Conservation (phyloP, 1,284 basidiomycete genomes). For the Puccinia triticina region DNA sequence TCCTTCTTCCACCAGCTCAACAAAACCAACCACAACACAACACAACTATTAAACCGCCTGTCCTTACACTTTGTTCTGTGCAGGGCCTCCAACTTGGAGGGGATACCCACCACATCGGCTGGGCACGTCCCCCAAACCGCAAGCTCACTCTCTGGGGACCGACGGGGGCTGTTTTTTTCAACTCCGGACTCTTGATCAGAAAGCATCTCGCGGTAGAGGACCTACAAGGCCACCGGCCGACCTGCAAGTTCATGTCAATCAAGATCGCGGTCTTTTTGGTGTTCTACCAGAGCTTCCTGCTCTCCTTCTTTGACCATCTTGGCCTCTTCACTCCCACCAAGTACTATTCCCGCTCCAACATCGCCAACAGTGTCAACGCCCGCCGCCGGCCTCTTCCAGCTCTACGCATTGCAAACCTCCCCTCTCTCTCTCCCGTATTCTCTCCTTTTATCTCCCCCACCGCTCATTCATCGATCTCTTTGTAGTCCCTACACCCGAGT, state of each 20-base stretch:
- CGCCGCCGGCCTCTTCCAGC: constrained; percentile 53
- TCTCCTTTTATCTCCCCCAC: too few relatives aligned
- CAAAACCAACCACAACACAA: too few relatives aligned
- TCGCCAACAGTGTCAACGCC: constrained; percentile 79
- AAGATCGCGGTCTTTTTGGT: constrained; percentile 73
- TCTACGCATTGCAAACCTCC: constrained; percentile 31
- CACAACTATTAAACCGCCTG: too few relatives aligned
- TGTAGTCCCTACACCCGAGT: constrained; percentile 41
- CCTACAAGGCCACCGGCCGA: constrained; percentile 71
- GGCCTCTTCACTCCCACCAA: constrained; percentile 64
- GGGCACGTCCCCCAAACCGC: not conserved
- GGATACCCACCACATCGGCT: constrained; percentile 44
- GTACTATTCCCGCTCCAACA: constrained; percentile 57
- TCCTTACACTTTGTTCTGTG: not conserved
- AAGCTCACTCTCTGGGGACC: too few relatives aligned
- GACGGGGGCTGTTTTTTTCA: constrained; percentile 52
- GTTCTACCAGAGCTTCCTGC: constrained; percentile 57
- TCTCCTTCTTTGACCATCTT: constrained; percentile 60
- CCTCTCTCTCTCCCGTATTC: not conserved
- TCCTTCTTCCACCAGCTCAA: not conserved
- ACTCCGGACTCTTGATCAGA: constrained; percentile 65
- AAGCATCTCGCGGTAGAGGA: constrained; percentile 76
- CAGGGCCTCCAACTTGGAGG: constrained; percentile 22
- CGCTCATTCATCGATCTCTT: not conserved
- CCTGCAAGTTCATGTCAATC: constrained; percentile 73